Evolutionary conservation across 2,329 filamentous ascomycete genomes (phyloP), one percentile per base, ranked within the genome.

Genomic region (Ceratocystis cacaofunesta): DNA sequence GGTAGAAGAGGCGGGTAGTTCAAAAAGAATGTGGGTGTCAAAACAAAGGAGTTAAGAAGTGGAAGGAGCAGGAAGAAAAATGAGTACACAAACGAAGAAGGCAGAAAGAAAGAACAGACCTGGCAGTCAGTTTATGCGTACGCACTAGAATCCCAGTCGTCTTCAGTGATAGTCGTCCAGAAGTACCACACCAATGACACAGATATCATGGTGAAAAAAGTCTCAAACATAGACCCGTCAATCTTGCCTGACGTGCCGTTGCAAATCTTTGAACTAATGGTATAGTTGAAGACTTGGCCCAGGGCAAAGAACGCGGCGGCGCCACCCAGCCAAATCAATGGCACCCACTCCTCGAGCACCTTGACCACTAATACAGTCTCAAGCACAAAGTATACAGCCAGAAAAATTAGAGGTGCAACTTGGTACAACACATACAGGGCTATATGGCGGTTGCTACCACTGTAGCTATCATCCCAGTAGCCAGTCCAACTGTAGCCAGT

Each of bases 121-220:
- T 50, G 36, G 46, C 64, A n/a, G 36, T 22, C 64, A n/a, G 36
- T 19, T 64, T 69, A 71, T 50, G 67, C 75, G 69, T 74, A 74
- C 8, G 74, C 75, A 43, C 79, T 77, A 75, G 82, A 81, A 19
- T 92, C 90, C 94, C 94, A 99, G 78, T 96, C 92, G 72, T 99
- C 94, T 76, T 99, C 94, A 17, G 94, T 99, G 71, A 99, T 99
- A 77, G 91, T 96, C 60, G 91, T 95, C 94, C 94, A 99, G 80
- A 99, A 99, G 66, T 89, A 76, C 92, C 94, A 99, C 69, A 96
- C 78, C 76, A 85, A 85, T 19, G 90, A 80, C 3, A 99, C 90
- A 0, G 92, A 82, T 12, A 92, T 77, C 0, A 96, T 79, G 0
- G 92, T 97, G 77, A 99, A 97, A 5, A 97, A 78, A 0, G 92